These are phyloP conservation scores for Podaxis sp. DNA, from an alignment of 768 basidiomycete genomes.

Conservation along the genomic window DNA sequence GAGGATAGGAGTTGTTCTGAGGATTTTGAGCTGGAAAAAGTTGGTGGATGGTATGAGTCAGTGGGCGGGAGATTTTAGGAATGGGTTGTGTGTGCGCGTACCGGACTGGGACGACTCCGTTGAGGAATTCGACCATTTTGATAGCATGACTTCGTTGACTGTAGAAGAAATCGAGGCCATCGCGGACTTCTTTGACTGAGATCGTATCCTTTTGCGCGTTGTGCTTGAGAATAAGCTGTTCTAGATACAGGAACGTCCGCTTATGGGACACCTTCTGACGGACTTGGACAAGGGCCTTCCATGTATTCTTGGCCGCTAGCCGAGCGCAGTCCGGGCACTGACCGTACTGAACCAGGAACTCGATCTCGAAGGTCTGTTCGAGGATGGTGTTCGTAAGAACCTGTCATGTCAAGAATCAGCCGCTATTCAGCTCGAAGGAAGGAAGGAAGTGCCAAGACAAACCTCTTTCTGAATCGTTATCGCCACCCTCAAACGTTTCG, in stretches of 20 bases:
- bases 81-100: constrained; percentile 34
- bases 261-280: constrained; percentile 98
- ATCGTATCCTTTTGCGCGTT: constrained; percentile 97
- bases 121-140: constrained; percentile 95
- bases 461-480: constrained; percentile 99
- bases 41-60: not conserved
- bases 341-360: constrained; percentile 91
- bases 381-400: constrained; percentile 93
- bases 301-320: constrained; percentile 97
- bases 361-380: constrained; percentile 96
- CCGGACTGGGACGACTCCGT: constrained; percentile 85
- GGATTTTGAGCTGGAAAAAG: constrained; percentile 67
- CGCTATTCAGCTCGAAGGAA: not conserved
- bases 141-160: constrained; percentile 86
- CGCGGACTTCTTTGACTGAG: constrained; percentile 86
- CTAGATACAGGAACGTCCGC: constrained; percentile 95
- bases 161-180: constrained; percentile 98
- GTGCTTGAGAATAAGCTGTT: constrained; percentile 96
- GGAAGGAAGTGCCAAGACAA: constrained; percentile 19
- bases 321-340: constrained; percentile 95
- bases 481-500: constrained; percentile 87
- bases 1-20: constrained; percentile 94
- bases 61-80: not conserved
- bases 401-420: constrained; percentile 25
- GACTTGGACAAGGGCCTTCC: constrained; percentile 98